A percentile compares a stretch with the other conserved stretches of the same genome.
Evolutionary conservation across 2,329 filamentous ascomycete species (phyloP).

Genomic region (Calonectria pseudoreteaudii): DNA sequence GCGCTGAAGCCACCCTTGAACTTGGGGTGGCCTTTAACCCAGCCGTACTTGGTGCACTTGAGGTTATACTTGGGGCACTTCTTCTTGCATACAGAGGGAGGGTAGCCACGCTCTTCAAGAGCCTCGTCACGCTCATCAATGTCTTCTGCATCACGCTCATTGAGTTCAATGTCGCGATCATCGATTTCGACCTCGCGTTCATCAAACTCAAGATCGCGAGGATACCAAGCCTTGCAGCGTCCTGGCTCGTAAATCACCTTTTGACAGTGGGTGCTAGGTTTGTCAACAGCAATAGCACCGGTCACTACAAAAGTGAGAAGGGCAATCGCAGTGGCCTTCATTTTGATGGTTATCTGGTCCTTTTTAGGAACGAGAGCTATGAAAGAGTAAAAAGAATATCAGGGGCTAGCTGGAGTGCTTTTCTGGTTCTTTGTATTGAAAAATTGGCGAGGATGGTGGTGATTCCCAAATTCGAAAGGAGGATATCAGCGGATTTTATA

Average conservation of each 20-base stretch:
- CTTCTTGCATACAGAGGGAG: constrained; percentile 27
- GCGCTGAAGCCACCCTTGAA: constrained; percentile 20
- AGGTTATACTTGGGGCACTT: constrained; percentile 33
- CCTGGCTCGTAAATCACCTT: neutral
- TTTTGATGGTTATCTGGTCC: neutral
- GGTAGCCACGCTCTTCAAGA: constrained; percentile 10
- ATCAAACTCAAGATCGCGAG: constrained; percentile 15
- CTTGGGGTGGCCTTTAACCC: constrained; percentile 26
- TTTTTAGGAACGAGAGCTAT: neutral
- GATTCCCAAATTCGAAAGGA: too few relatives aligned
- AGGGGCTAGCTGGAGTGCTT: too few relatives aligned
- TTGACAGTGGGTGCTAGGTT: too few relatives aligned
- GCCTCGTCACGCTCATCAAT: too few relatives aligned
- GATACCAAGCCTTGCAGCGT: constrained; percentile 8
- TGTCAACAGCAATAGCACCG: constrained; percentile 25
- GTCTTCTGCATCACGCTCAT: too few relatives aligned
- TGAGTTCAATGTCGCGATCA: too few relatives aligned
- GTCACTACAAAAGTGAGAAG: constrained; percentile 29
- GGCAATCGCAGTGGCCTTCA: neutral
- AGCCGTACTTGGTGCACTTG: constrained; percentile 31
- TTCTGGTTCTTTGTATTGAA: too few relatives aligned
- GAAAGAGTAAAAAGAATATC: too few relatives aligned
- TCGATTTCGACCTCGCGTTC: neutral
- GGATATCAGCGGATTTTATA: too few relatives aligned
- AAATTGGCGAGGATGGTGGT: too few relatives aligned